Percentiles rank a stretch among this genome's conserved stretches.
Conservation (phyloP, 306 rosid species). For the Casuarina equisetifolia region DNA sequence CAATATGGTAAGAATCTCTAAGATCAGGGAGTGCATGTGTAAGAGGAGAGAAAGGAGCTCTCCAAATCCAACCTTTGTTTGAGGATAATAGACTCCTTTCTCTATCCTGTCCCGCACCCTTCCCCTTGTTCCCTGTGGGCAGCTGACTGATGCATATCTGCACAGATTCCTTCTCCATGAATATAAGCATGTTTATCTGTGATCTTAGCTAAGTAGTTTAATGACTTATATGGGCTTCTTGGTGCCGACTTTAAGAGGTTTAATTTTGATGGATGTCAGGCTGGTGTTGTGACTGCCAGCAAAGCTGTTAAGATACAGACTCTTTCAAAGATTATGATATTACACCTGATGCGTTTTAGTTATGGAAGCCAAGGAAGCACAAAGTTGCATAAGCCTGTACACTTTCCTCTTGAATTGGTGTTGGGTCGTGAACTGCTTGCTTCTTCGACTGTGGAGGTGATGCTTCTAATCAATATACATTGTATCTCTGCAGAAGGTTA, state of each 20-base stretch:
- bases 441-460: slow-evolving; percentile 68
- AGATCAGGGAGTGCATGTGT: neutral
- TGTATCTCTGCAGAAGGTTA: neutral
- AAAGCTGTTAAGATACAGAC: slow-evolving; percentile 69
- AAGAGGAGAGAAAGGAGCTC: neutral
- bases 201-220: neutral
- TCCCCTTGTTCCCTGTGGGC: neutral
- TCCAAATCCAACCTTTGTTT: neutral
- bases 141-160: neutral
- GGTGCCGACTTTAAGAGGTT: slow-evolving; percentile 10
- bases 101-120: neutral
- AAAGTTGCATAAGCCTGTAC: slow-evolving; percentile 85
- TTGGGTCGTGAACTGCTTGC: slow-evolving; percentile 76
- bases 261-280: slow-evolving; percentile 44
- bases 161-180: neutral
- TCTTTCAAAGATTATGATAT: slow-evolving; percentile 83
- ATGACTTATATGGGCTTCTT: slow-evolving; percentile 6
- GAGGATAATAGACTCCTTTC: neutral
- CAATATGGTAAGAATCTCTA: neutral
- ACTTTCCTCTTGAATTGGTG: slow-evolving; percentile 72
- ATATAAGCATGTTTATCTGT: slow-evolving; percentile 1
- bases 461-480: neutral
- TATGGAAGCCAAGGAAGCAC: slow-evolving; percentile 98
- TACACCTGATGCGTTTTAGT: slow-evolving; percentile 90
- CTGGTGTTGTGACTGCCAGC: slow-evolving; percentile 76